Evolutionary conservation across 371 early-diverging fungal genomes (phyloP).

Genomic region (Choanephora cucurbitarum): DNA sequence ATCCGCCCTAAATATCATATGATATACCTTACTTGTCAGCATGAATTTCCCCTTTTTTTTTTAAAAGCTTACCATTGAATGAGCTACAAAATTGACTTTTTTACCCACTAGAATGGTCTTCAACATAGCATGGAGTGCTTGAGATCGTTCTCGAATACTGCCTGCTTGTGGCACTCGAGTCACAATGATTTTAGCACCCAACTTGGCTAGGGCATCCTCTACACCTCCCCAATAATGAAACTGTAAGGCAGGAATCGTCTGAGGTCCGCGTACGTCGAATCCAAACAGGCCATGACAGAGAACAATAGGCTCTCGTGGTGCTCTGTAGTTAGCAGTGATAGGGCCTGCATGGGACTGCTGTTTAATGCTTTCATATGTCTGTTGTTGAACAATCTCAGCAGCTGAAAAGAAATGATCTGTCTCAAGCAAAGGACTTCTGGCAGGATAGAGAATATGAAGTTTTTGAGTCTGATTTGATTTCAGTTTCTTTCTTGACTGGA

Average conservation of each 20-base stretch:
- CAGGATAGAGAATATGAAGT: constrained; percentile 20
- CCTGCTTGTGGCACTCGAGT: constrained; percentile 82
- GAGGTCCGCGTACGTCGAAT: constrained; percentile 81
- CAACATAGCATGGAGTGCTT: constrained; percentile 71
- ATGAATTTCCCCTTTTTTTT: background rate
- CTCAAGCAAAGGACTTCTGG: constrained; percentile 7
- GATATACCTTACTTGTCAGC: background rate
- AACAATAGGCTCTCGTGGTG: constrained; percentile 84
- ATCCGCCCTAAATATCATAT: constrained; percentile 65
- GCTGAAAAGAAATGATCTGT: constrained; percentile 17
- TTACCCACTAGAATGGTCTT: constrained; percentile 53
- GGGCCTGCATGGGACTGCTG: constrained; percentile 35
- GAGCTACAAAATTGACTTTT: constrained; percentile 83
- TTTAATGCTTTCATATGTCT: constrained; percentile 8
- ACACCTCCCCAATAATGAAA: constrained; percentile 92
- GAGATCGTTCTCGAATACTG: constrained; percentile 78
- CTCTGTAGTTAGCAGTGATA: constrained; percentile 63
- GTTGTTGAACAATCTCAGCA: constrained; percentile 6
- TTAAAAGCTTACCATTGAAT: constrained; percentile 92
- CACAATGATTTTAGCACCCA: constrained; percentile 85
- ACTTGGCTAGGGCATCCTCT: constrained; percentile 71
- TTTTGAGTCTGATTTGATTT: background rate
- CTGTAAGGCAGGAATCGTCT: constrained; percentile 77
- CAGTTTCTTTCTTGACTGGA: constrained; percentile 10
- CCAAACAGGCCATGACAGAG: constrained; percentile 93